Percentiles rank a stretch among this genome's conserved stretches.
Evolutionary conservation across 192 early-diverging fungal species (phyloP).

Genomic region (Umbelopsis ramanniana): DNA sequence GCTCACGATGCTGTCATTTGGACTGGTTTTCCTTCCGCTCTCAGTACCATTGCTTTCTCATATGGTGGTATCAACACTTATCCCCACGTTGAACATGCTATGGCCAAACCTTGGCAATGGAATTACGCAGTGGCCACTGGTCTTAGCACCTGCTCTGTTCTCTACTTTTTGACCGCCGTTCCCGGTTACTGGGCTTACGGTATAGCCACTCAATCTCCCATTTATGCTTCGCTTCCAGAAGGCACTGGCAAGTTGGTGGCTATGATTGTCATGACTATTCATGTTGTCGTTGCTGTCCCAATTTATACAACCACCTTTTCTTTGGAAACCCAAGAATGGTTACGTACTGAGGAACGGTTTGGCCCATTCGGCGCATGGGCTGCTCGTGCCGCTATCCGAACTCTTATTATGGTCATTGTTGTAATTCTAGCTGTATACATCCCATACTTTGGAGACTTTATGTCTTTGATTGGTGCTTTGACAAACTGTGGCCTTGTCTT

Average conservation of each 20-base stretch:
- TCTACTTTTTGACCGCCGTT: conserved; percentile 72
- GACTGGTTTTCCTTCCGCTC: conserved; percentile 70
- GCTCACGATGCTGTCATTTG: conserved; percentile 61
- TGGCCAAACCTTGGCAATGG: conserved; percentile 75
- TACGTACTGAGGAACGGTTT: conserved; percentile 61
- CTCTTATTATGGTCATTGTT: conserved; percentile 56
- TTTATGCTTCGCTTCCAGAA: conserved; percentile 72
- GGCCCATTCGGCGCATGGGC: conserved; percentile 53
- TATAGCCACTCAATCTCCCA: conserved; percentile 65
- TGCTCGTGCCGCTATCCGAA: conserved; percentile 61
- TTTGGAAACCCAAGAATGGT: conserved; percentile 71
- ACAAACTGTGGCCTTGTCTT: conserved; percentile 84
- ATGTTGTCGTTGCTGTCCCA: conserved; percentile 82
- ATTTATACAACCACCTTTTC: conserved; percentile 77
- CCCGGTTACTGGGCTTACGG: conserved; percentile 80
- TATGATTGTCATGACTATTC: conserved; percentile 77
- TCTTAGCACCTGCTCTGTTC: conserved; percentile 66
- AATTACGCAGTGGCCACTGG: conserved; percentile 65
- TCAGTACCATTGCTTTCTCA: conserved; percentile 85
- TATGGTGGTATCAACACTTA: conserved; percentile 85
- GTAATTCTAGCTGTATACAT: conserved; percentile 66
- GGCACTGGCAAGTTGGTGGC: conserved; percentile 60
- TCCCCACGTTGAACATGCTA: conserved; percentile 82
- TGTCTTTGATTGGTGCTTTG: conserved; percentile 79
- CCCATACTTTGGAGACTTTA: conserved; percentile 80